Base-by-base conservation (phyloP, 768 basidiomycete genomes). In the Russula olivacea region DNA sequence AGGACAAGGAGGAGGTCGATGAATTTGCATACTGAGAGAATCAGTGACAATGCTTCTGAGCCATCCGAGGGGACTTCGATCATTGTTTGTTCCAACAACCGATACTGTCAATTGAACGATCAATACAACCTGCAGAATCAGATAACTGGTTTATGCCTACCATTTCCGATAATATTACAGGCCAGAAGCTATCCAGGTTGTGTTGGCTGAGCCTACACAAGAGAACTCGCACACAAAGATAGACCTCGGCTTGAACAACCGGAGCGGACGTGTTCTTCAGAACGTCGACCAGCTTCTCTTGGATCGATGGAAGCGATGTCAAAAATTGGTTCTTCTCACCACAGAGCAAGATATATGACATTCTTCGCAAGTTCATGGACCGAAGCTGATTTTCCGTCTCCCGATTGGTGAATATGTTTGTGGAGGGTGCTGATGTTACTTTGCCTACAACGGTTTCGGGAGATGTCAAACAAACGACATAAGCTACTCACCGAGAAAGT, bases 101-200 rank as follows among this genome's bases (percentile, higher is more conserved):
- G 93, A 55, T 93, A 87, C 95, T 98, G 62, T 0, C 43, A 49
- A 47, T 34, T 36, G 12, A 36, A 36, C 36, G 51, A 23, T 57
- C 40, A 45, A 28, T 41, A 49, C 15, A 17, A 15, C 34, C n/a
- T 9, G 40, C 40, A 1, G 9, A 41, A 34, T 52, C 14, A 17
- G 63, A 45, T 52, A 49, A 59, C 49, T 28, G 6, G 25, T 10
- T 54, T 50, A 1, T 41, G 71, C 83, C 61, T 69, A 92, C 93
- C 70, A 99, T 76, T 76, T 99, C 97, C 1, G 94, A 92, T 66
- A 98, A 72, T 48, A 99, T 81, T 48, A 96, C 90, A 0, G 97
- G 96, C 96, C 97, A 98, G 74, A 98, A 92, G 68, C 93, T 95
- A 10, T 89, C 88, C 70, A 99, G 72, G 70, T 96, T 97, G 70